Base-by-base conservation (phyloP, 306 rosid genomes). In the Acacia crassicarpa region DNA sequence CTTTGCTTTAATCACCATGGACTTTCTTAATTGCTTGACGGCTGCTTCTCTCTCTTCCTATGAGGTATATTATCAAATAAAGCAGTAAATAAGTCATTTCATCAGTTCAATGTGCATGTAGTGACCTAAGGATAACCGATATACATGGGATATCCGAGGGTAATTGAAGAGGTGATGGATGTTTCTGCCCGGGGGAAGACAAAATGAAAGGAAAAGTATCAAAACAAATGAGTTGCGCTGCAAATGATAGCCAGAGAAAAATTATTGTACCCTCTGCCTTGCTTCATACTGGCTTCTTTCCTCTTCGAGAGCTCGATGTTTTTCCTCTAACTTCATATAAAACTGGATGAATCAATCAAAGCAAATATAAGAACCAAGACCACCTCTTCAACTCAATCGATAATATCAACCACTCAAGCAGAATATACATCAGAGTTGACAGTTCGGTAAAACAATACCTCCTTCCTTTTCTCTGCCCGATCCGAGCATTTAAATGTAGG, bases 41-140 rank as follows among this genome's bases (percentile, higher is more conserved):
- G 97, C 98, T 82, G 97, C 94, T 73, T 93, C 97, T 86, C 87
- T 92, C 86, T 96, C 99, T 91, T 96, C 99, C 99, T 96, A 85
- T 69, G 41, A 86, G 32, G 23, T 41, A 80, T 51, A 77, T 23
- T 46, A 56, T 71, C 38, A 17, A 80, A 35, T 45, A 86, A 12
- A 15, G 45, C 63, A 48, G 63, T 33, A 63, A 72, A 68, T 11
- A 78, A 48, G 72, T 46, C 11, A 15, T 17, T 38, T 70, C 8
- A 81, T 65, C 75, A 74, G 20, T 76, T 71, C 48, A 41, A 38
- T 14, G 6, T 2, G 76, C 44, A 30, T 38, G 69, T 41, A 41
- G 13, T 53, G 71, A 40, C 59, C 49, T n/a, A 67, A 45, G 45
- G 65, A 45, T 51, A 27, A 73, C 74, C 27, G 32, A n/a, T 46